These are phyloP conservation scores for Yueomyces sinensis DNA, from an alignment of 805 yeast genomes.

Conservation along the genomic window DNA sequence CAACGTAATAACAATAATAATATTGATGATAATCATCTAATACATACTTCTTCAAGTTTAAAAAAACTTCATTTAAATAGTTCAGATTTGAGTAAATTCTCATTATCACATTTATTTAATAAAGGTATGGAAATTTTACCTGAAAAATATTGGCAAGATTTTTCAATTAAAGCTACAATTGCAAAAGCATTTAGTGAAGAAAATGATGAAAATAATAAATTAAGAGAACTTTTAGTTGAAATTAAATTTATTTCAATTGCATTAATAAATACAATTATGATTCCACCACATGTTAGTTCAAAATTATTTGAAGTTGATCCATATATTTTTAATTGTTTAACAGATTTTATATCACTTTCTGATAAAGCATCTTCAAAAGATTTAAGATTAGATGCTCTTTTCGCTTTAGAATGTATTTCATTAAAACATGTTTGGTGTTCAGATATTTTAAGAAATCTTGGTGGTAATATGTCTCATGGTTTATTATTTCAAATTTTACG, in stretches of 20 bases:
- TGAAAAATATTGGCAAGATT: slow-evolving; percentile 47
- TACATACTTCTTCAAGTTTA: slow-evolving; percentile 17
- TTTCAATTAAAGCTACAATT: slow-evolving; percentile 43
- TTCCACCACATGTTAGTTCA: slow-evolving; percentile 47
- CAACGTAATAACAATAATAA: slow-evolving; percentile 10
- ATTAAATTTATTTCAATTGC: slow-evolving; percentile 59
- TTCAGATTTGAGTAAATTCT: slow-evolving; percentile 39
- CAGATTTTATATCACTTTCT: slow-evolving; percentile 55
- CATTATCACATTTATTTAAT: slow-evolving; percentile 51
- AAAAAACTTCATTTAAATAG: slow-evolving; percentile 38
- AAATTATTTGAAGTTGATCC: slow-evolving; percentile 63
- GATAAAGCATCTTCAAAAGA: slow-evolving; percentile 41
- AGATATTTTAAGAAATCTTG: slow-evolving; percentile 63
- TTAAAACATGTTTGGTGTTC: slow-evolving; percentile 55
- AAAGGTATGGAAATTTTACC: slow-evolving; percentile 48
- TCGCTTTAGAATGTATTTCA: slow-evolving; percentile 58
- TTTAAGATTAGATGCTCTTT: slow-evolving; percentile 46
- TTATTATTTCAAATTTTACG: slow-evolving; percentile 59
- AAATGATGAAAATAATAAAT: slow-evolving; percentile 36
- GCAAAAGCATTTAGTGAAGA: slow-evolving; percentile 62
- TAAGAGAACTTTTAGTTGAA: slow-evolving; percentile 47
- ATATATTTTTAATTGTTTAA: slow-evolving; percentile 50
- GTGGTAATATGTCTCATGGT: slow-evolving; percentile 85
- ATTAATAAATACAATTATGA: slow-evolving; percentile 42
- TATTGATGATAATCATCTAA: slow-evolving; percentile 5